Conservation (phyloP, 2,329 filamentous ascomycete genomes). For the Penicillium olsonii region DNA sequence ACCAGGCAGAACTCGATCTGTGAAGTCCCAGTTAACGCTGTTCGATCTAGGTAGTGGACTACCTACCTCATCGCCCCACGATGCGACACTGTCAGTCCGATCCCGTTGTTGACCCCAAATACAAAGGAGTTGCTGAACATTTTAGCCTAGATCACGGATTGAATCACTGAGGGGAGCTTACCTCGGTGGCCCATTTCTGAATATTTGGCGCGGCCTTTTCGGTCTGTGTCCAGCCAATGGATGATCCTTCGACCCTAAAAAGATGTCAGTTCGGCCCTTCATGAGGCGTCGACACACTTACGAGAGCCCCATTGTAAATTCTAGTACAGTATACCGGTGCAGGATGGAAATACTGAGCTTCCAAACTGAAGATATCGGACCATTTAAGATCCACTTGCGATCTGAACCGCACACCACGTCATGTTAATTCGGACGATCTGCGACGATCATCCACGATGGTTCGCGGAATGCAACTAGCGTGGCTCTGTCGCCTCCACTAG, state of each 20-base stretch:
- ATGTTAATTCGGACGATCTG: background rate
- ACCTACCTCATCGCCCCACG: slow-evolving; percentile 18
- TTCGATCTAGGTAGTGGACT: background rate
- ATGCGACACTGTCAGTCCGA: background rate
- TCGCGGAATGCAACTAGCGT: background rate
- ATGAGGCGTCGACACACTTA: background rate
- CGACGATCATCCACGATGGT: background rate
- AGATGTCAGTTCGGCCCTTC: background rate
- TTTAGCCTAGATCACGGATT: background rate
- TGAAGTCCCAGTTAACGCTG: background rate
- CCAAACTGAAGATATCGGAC: no score
- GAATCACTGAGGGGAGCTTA: background rate
- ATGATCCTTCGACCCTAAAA: slow-evolving; percentile 3
- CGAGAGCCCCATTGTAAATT: slow-evolving; percentile 5
- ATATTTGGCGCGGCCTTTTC: slow-evolving; percentile 7
- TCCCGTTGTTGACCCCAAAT: slow-evolving; percentile 10
- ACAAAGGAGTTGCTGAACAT: slow-evolving; percentile 11
- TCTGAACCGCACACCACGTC: background rate
- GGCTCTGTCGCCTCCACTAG: background rate
- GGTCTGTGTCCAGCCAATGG: slow-evolving; percentile 8
- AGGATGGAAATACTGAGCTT: no score
- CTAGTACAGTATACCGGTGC: no score
- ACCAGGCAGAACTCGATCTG: slow-evolving; percentile 16
- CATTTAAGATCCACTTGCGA: background rate
- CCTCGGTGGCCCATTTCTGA: slow-evolving; percentile 12